These are phyloP conservation scores for Cordyceps javanica DNA, from an alignment of 2,329 filamentous ascomycete species.

Conservation along the genomic window DNA sequence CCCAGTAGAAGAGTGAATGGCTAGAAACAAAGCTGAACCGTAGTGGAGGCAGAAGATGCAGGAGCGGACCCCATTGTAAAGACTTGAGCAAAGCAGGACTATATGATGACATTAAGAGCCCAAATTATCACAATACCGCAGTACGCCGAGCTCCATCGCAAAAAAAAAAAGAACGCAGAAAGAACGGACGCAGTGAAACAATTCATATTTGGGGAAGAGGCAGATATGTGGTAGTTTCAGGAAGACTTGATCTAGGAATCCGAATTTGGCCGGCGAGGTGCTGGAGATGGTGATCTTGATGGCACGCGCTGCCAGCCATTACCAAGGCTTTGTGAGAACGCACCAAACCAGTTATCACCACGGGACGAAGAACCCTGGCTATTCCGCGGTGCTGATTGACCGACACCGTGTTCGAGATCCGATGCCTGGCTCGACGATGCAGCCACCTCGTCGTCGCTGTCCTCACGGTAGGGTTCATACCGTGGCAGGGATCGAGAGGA, in stretches of 20 bases:
- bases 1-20: background rate
- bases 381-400: constrained; percentile 16
- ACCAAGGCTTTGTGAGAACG: constrained; percentile 1
- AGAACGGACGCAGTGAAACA: background rate
- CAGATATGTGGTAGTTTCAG: background rate
- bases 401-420: constrained; percentile 40
- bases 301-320: constrained; percentile 3
- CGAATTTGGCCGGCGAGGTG: background rate
- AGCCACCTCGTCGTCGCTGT: constrained; percentile 40
- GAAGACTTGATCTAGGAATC: background rate
- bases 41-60: background rate
- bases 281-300: constrained; percentile 11
- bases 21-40: background rate
- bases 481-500: constrained; percentile 44
- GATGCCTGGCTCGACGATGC: constrained; percentile 26
- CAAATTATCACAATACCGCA: background rate
- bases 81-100: background rate
- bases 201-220: background rate
- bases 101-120: constrained; percentile 4
- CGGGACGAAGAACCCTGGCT: constrained; percentile 10
- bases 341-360: constrained; percentile 6
- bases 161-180: background rate
- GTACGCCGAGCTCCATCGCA: constrained; percentile 10
- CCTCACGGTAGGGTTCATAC: constrained; percentile 51
- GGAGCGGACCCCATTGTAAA: background rate